Conservation (phyloP, 2,329 filamentous ascomycete species). For the Emergomyces pasteurianus region DNA sequence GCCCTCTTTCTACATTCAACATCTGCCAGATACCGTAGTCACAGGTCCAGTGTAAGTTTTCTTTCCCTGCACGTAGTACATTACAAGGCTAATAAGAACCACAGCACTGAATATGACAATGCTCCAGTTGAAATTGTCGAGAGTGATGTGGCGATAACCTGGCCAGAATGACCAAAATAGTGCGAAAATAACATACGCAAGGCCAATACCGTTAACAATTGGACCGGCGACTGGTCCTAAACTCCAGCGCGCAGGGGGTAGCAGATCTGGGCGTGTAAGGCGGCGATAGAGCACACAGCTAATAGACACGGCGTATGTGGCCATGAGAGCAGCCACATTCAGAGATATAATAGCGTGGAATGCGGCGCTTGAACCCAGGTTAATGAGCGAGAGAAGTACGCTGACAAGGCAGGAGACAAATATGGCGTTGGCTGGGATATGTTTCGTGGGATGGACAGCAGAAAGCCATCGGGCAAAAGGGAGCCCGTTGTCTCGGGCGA, state of each 20-base stretch:
- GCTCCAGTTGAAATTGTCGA: constrained; percentile 16
- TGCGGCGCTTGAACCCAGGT: constrained; percentile 28
- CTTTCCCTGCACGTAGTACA: constrained; percentile 24
- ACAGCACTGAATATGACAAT: constrained; percentile 31
- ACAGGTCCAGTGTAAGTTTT: constrained; percentile 21
- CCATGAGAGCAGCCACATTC: constrained; percentile 26
- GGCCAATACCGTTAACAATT: constrained; percentile 7
- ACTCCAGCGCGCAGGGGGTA: constrained; percentile 35
- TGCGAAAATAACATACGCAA: constrained; percentile 8
- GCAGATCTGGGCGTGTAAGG: constrained; percentile 27
- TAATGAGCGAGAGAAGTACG: constrained; percentile 36
- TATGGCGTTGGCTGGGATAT: constrained; percentile 19
- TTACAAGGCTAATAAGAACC: constrained; percentile 27
- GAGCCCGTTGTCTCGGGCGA: constrained; percentile 24
- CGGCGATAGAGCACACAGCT: constrained; percentile 35
- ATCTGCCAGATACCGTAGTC: constrained; percentile 5
- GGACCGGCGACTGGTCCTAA: constrained; percentile 29
- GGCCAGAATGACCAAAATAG: constrained; percentile 12
- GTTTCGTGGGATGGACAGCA: constrained; percentile 12
- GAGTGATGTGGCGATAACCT: not conserved
- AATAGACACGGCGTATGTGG: constrained; percentile 35
- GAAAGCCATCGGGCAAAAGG: constrained; percentile 22
- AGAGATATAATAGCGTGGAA: constrained; percentile 33
- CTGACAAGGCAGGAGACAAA: constrained; percentile 17
- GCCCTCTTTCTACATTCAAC: not conserved